These are phyloP conservation scores for Gelatoporia subvermispora DNA, from an alignment of 768 basidiomycete genomes.

Conservation along the genomic window DNA sequence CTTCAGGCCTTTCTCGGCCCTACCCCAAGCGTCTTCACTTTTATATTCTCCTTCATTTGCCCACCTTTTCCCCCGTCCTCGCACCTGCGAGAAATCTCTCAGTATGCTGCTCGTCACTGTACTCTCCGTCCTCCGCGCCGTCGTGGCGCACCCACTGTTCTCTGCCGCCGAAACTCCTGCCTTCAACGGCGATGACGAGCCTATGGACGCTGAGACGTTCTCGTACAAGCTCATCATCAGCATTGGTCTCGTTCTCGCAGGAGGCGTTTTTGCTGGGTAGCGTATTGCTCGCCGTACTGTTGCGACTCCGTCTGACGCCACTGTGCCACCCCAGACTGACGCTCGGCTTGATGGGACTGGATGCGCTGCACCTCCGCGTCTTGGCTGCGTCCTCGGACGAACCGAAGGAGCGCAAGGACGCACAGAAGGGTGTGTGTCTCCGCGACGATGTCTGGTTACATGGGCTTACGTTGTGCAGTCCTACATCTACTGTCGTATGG, in stretches of 20 bases:
- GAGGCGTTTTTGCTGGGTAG: conserved; percentile 92
- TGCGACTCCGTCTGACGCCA: background rate
- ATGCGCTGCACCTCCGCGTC: conserved; percentile 86
- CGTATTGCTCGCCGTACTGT: background rate
- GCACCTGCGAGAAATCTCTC: background rate
- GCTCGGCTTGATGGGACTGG: conserved; percentile 89
- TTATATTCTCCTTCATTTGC: background rate
- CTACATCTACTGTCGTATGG: conserved; percentile 44
- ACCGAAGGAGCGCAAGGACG: conserved; percentile 58
- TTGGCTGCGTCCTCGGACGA: conserved; percentile 80
- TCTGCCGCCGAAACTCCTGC: background rate
- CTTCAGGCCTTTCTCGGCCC: too few relatives aligned
- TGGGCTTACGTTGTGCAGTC: conserved; percentile 26
- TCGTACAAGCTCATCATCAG: conserved; percentile 70
- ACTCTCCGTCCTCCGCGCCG: background rate
- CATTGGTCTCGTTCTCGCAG: conserved; percentile 65
- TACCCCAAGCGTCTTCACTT: too few relatives aligned
- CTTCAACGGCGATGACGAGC: conserved; percentile 12
- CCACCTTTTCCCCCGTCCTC: background rate
- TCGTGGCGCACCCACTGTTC: conserved; percentile 1
- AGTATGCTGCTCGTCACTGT: background rate
- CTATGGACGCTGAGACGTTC: conserved; percentile 59
- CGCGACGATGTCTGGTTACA: background rate
- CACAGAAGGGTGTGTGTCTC: conserved; percentile 51
- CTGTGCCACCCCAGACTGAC: conserved; percentile 62